These are phyloP conservation scores for Colletotrichum melonis DNA, from an alignment of 2,329 filamentous ascomycete genomes.

Conservation along the genomic window DNA sequence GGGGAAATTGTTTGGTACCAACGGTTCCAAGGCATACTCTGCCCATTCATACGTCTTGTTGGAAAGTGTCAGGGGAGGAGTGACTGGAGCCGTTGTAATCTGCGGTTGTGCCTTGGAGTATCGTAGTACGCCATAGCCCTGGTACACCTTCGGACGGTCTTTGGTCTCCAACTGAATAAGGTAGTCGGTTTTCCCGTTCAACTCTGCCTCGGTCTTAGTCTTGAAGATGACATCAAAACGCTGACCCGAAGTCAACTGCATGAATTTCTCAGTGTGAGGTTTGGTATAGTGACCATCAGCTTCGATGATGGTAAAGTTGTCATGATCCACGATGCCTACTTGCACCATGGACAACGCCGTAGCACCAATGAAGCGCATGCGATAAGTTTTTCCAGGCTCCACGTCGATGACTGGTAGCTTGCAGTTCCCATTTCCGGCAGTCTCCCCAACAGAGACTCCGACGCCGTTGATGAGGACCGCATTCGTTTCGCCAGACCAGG, in stretches of 20 bases:
- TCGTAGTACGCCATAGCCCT: constrained; percentile 61
- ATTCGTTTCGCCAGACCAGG: constrained; percentile 69
- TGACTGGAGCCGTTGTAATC: constrained; percentile 22
- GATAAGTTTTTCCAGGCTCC: constrained; percentile 69
- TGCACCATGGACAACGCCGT: constrained; percentile 65
- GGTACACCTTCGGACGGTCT: constrained; percentile 57
- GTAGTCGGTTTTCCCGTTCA: constrained; percentile 50
- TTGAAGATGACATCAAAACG: constrained; percentile 69
- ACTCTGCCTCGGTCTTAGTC: constrained; percentile 60
- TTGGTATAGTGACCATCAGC: constrained; percentile 68
- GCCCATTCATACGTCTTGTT: constrained; percentile 51
- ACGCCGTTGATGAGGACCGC: constrained; percentile 69
- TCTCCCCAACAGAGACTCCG: constrained; percentile 41
- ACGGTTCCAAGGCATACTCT: constrained; percentile 58
- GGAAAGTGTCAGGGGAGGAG: constrained; percentile 46
- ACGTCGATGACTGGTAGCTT: constrained; percentile 66
- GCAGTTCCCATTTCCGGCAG: constrained; percentile 45
- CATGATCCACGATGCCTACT: constrained; percentile 67
- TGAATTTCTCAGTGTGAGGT: constrained; percentile 55
- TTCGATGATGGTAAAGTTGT: constrained; percentile 67
- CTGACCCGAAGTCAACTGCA: constrained; percentile 69
- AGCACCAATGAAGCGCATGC: constrained; percentile 69
- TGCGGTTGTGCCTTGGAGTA: constrained; percentile 44
- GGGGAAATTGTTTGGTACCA: constrained; percentile 48
- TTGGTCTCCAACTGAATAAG: constrained; percentile 62